Conservation (phyloP, 202 grass and related monocot species). For the Bolboschoenoplectus hybrid region DNA sequence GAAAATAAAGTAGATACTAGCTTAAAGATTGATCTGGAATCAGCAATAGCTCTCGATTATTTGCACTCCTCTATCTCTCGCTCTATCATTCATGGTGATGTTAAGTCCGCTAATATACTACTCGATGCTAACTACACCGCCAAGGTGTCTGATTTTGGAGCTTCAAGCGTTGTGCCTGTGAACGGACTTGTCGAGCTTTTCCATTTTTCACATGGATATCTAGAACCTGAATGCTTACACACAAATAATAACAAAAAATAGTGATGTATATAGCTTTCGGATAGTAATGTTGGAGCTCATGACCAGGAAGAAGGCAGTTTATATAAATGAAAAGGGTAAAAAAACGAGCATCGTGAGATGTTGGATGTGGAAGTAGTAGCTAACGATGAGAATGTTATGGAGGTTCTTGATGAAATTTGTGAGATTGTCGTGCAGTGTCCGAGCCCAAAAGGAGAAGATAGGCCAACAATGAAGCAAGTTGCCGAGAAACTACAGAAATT, state of each 20-base stretch:
- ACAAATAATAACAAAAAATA: constrained; percentile 44
- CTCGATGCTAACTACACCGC: constrained; percentile 39
- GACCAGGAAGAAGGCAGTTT: constrained; percentile 51
- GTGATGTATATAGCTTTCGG: constrained; percentile 61
- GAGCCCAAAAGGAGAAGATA: constrained; percentile 43
- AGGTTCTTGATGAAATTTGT: constrained; percentile 40
- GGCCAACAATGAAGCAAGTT: constrained; percentile 53
- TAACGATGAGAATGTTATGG: constrained; percentile 27
- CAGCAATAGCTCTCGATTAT: constrained; percentile 57
- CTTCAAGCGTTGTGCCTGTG: constrained; percentile 47
- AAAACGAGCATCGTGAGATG: constrained; percentile 33
- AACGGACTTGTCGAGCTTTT: constrained; percentile 48
- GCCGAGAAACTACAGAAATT: constrained; percentile 40
- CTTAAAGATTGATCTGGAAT: constrained; percentile 48
- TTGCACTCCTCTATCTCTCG: constrained; percentile 53
- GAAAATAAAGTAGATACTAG: constrained; percentile 39
- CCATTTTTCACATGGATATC: constrained; percentile 52
- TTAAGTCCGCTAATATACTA: constrained; percentile 65
- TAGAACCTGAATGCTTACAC: constrained; percentile 54
- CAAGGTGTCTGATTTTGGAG: constrained; percentile 61
- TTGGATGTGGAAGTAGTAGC: constrained; percentile 46
- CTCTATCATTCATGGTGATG: constrained; percentile 58
- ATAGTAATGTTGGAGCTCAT: constrained; percentile 53
- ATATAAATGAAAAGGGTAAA: background rate
- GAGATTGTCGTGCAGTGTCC: constrained; percentile 37